A percentile compares a stretch with the other conserved stretches of the same genome.
Conservation (phyloP, 352 stramenopile species). For the Pythium rishiriense region DNA sequence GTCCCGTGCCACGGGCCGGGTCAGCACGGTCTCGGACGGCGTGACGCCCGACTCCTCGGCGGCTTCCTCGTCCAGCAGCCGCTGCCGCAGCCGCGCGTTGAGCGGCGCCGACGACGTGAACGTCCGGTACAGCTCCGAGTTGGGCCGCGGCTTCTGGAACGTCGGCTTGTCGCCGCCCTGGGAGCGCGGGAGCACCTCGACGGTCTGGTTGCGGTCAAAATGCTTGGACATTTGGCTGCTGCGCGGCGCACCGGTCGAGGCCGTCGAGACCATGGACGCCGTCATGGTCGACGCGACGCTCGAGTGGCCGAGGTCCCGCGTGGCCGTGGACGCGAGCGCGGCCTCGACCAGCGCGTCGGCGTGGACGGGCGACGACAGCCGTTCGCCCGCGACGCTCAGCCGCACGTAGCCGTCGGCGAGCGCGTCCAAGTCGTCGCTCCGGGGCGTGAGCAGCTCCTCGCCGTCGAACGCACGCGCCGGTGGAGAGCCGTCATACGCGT, state of each 20-base stretch:
- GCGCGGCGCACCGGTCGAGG: constrained; percentile 7
- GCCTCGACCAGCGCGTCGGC: constrained; percentile 2
- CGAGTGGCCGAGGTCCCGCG: neutral
- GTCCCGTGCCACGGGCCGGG: constrained; percentile 16
- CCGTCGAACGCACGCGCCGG: neutral
- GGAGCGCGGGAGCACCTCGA: constrained; percentile 59
- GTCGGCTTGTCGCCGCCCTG: constrained; percentile 23
- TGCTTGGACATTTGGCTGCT: constrained; percentile 30
- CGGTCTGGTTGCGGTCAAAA: constrained; percentile 76
- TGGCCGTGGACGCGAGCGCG: constrained; percentile 1
- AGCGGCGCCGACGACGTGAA: constrained; percentile 67
- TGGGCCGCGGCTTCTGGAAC: constrained; percentile 45
- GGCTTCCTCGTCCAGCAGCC: constrained; percentile 52
- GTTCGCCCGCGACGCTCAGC: constrained; percentile 7
- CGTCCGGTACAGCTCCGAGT: constrained; percentile 71
- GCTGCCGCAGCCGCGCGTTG: constrained; percentile 55
- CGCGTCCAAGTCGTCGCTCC: constrained; percentile 14
- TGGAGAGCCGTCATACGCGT: too few species aligned
- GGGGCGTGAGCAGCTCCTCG: neutral
- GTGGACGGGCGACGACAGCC: neutral
- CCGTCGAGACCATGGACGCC: constrained; percentile 7
- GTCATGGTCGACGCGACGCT: constrained; percentile 6
- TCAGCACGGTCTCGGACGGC: constrained; percentile 19
- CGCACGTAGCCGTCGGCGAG: constrained; percentile 18
- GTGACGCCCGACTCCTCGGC: constrained; percentile 11